Percentiles rank a stretch among this genome's conserved stretches.
Evolutionary conservation across 2,329 filamentous ascomycete species (phyloP).

Genomic region (Cytospora piceae): DNA sequence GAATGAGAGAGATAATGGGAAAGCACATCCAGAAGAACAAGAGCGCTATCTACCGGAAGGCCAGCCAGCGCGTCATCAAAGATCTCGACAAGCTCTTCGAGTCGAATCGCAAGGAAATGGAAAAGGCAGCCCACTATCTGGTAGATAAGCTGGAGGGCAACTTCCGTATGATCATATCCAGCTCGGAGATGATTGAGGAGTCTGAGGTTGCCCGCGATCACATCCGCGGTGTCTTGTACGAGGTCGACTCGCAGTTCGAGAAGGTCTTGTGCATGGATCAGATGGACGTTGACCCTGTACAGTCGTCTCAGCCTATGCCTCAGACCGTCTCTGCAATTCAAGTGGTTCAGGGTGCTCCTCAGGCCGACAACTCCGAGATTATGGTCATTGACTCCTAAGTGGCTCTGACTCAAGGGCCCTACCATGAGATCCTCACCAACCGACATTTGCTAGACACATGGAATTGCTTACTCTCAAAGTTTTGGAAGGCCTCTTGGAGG

Average conservation of each 20-base stretch:
- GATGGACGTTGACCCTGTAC: neutral
- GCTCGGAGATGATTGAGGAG: slow-evolving; percentile 13
- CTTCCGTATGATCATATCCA: slow-evolving; percentile 6
- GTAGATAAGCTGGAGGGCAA: neutral
- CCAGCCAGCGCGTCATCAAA: neutral
- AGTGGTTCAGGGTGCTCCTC: neutral
- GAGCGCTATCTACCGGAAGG: neutral
- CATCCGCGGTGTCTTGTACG: slow-evolving; percentile 8
- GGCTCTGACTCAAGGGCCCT: neutral
- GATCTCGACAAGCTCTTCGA: neutral
- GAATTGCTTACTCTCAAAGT: neutral
- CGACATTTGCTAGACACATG: neutral
- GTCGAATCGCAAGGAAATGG: neutral
- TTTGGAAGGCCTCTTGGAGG: neutral
- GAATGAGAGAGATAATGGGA: slow-evolving; percentile 5
- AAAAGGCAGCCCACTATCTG: neutral
- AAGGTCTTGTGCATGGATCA: slow-evolving; percentile 3
- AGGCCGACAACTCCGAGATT: neutral
- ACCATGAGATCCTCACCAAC: neutral
- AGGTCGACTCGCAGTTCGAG: slow-evolving; percentile 17
- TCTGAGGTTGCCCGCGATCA: slow-evolving; percentile 13
- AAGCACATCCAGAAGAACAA: neutral
- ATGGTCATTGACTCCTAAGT: neutral
- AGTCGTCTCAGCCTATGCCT: neutral
- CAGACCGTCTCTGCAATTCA: neutral